Evolutionary conservation across 208 protist genomes (phyloP).

Genomic region (Trypanosoma lewisi): DNA sequence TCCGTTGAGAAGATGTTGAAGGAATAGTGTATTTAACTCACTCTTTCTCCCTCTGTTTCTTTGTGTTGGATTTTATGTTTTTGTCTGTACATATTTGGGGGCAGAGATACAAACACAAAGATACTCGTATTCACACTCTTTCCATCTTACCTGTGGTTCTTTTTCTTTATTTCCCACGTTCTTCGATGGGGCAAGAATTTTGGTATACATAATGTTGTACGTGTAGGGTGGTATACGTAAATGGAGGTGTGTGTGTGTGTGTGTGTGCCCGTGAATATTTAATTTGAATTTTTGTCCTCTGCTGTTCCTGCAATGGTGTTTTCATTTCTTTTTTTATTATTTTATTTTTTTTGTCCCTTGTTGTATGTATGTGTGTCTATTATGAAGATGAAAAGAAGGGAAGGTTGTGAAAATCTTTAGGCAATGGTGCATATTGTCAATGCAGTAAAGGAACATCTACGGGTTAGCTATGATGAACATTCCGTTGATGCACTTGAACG

Average conservation of each 20-base stretch:
- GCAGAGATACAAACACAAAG: too few species aligned
- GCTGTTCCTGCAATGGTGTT: neutral
- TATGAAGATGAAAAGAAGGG: neutral
- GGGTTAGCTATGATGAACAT: conserved; percentile 15
- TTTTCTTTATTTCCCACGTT: too few species aligned
- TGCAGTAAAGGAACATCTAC: conserved; percentile 38
- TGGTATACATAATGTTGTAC: too few species aligned
- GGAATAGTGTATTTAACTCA: conserved; percentile 27
- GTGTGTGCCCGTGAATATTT: neutral
- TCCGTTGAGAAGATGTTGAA: conserved; percentile 81
- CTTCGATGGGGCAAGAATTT: too few species aligned
- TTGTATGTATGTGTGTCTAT: neutral
- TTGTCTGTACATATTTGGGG: too few species aligned
- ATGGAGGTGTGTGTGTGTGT: too few species aligned
- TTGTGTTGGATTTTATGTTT: neutral
- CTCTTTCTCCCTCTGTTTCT: conserved; percentile 6
- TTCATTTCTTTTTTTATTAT: conserved; percentile 19
- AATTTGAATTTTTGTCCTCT: conserved; percentile 10
- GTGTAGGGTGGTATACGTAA: too few species aligned
- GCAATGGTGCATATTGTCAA: conserved; percentile 26
- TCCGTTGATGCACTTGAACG: conserved; percentile 22
- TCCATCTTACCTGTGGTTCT: too few species aligned
- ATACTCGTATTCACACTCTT: too few species aligned
- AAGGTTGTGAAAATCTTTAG: neutral
- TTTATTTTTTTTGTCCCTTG: conserved; percentile 15